A percentile compares a stretch with the other conserved stretches of the same genome.
Evolutionary conservation across 495 filamentous ascomycete species (phyloP).

Genomic region (Podospora fimiseda): DNA sequence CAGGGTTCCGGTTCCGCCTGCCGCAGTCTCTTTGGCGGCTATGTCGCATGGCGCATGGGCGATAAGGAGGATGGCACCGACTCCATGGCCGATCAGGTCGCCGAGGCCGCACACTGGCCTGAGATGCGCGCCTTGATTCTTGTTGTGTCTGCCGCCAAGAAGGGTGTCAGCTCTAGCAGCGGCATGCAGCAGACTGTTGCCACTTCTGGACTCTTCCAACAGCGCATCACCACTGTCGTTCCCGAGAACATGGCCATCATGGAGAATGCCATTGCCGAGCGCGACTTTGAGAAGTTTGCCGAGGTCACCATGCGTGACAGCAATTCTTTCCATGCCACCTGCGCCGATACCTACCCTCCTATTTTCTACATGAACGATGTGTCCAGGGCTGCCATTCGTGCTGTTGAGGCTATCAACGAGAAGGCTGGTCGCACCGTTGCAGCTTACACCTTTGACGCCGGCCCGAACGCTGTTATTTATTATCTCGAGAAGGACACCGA

Average conservation of each 20-base stretch:
- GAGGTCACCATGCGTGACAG: constrained; percentile 91
- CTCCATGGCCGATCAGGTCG: constrained; percentile 77
- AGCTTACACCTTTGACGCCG: constrained; percentile 97
- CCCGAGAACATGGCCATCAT: constrained; percentile 80
- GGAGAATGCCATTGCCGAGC: constrained; percentile 67
- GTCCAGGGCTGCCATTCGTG: constrained; percentile 71
- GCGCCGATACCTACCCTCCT: constrained; percentile 88
- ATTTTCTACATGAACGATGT: constrained; percentile 99
- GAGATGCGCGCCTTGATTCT: constrained; percentile 87
- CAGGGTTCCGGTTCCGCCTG: constrained; percentile 95
- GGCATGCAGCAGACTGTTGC: constrained; percentile 96
- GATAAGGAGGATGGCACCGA: constrained; percentile 67
- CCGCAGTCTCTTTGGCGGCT: constrained; percentile 84
- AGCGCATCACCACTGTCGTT: constrained; percentile 66
- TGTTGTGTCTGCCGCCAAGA: constrained; percentile 87
- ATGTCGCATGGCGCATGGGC: constrained; percentile 88
- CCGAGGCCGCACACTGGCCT: constrained; percentile 83
- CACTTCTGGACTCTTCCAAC: constrained; percentile 74
- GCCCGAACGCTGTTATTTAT: constrained; percentile 94
- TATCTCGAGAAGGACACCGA: constrained; percentile 72
- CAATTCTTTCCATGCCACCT: constrained; percentile 93
- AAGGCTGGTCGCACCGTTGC: constrained; percentile 65
- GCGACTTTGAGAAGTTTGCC: constrained; percentile 82
- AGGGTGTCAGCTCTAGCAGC: constrained; percentile 81
- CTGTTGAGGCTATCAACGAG: constrained; percentile 82